Percentiles rank a stretch among this genome's conserved stretches.
These are phyloP conservation scores for Alternaria novae-zelandiae DNA, from an alignment of 2,329 filamentous ascomycete genomes.

Conservation along the genomic window DNA sequence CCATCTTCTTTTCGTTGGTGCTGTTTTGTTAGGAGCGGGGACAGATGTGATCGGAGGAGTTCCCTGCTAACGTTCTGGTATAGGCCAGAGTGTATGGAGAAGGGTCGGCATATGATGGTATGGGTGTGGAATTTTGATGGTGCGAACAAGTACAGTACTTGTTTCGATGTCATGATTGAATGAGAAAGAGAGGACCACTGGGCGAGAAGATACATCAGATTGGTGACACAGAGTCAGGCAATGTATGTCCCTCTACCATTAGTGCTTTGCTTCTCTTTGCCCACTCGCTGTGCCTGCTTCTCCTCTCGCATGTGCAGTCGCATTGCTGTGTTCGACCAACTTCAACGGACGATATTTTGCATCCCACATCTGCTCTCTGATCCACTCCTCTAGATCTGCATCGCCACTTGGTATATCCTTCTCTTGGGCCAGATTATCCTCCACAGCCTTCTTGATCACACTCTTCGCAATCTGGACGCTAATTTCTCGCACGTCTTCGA, in stretches of 20 bases:
- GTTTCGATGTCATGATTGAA: conserved; percentile 34
- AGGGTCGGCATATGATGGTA: conserved; percentile 38
- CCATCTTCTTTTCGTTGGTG: not conserved
- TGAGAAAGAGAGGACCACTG: not conserved
- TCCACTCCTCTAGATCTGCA: conserved; percentile 70
- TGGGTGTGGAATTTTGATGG: conserved; percentile 33
- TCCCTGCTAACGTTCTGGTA: not conserved
- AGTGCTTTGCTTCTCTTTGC: conserved; percentile 24
- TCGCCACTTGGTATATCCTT: conserved; percentile 67
- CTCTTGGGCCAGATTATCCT: conserved; percentile 71
- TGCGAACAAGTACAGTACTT: conserved; percentile 26
- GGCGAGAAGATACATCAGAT: not conserved
- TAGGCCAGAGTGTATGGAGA: conserved; percentile 31
- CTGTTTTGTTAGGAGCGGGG: not conserved
- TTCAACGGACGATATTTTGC: conserved; percentile 70
- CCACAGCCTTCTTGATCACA: conserved; percentile 74
- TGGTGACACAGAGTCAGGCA: not conserved
- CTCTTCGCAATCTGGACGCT: conserved; percentile 78
- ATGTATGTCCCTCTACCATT: not conserved
- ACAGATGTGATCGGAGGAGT: not conserved
- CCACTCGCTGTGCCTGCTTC: conserved; percentile 56
- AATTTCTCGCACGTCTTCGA: conserved; percentile 74
- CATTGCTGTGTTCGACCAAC: conserved; percentile 59
- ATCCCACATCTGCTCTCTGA: conserved; percentile 81
- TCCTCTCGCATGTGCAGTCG: conserved; percentile 65